Percentiles rank a stretch among this genome's conserved stretches.
Evolutionary conservation across 192 early-diverging fungal genomes (phyloP).

Genomic region (Podochytrium sp.): DNA sequence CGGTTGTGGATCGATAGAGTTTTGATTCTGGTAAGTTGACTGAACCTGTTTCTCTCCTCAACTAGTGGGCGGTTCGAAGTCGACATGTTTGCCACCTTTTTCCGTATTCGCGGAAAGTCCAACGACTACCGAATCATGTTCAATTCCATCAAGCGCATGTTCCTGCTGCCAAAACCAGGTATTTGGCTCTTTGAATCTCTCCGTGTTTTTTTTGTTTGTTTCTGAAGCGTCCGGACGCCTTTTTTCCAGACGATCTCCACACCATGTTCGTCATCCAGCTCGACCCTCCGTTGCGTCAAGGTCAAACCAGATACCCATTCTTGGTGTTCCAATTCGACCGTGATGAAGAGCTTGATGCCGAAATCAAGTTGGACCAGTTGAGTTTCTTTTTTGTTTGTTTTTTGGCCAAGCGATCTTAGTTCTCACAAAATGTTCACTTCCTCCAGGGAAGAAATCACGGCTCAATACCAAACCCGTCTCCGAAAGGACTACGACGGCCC

Average conservation of each 20-base stretch:
- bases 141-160: conserved; percentile 79
- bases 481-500: conserved; percentile 85
- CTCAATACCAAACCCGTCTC: conserved; percentile 75
- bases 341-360: conserved; percentile 86
- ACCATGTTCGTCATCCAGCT: conserved; percentile 92
- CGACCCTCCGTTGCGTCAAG: conserved; percentile 95
- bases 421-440: not conserved
- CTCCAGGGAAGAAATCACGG: conserved; percentile 63
- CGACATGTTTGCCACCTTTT: conserved; percentile 86
- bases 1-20: not conserved
- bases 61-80: conserved; percentile 94
- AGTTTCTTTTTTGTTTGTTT: not conserved
- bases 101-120: conserved; percentile 95
- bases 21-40: not conserved
- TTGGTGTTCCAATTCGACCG: conserved; percentile 94
- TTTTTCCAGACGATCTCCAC: conserved; percentile 75
- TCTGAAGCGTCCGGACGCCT: not conserved
- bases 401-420: too few species aligned
- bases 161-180: conserved; percentile 85
- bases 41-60: not conserved
- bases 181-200: not conserved
- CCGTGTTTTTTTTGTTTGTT: not conserved
- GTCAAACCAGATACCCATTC: conserved; percentile 94
- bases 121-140: conserved; percentile 98
- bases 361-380: conserved; percentile 78